phyloP scores from a whole-genome alignment of 441 rosid genomes.

The Mallotus japonicus region DNA sequence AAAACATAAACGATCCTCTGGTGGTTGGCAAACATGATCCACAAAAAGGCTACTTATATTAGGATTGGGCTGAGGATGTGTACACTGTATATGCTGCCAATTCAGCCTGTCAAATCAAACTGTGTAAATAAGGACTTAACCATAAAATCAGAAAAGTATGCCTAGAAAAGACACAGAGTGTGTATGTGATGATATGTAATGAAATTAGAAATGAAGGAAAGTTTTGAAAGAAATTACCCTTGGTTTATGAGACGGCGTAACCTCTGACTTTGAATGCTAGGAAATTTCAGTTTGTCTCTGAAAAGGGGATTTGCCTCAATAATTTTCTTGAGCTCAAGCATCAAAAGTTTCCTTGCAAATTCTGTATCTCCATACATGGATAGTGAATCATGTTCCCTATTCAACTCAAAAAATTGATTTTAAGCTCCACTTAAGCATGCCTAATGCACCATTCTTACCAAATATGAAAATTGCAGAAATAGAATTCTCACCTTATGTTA shows the following conservation, averaged over 20 bases:
- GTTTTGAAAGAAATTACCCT: conserved; percentile 32
- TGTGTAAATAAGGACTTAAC: conserved; percentile 23
- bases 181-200: no score
- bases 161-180: background rate
- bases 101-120: conserved; percentile 43
- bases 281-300: conserved; percentile 46
- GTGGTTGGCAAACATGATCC: conserved; percentile 50
- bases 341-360: conserved; percentile 40
- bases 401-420: conserved; percentile 13
- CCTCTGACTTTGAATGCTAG: conserved; percentile 43
- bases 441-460: background rate
- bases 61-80: conserved; percentile 45
- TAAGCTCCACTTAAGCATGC: conserved; percentile 6
- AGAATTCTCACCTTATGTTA: conserved; percentile 39
- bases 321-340: conserved; percentile 43
- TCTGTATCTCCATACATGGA: conserved; percentile 45
- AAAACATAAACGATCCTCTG: conserved; percentile 23
- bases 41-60: conserved; percentile 44
- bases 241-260: conserved; percentile 52
- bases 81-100: conserved; percentile 48
- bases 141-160: background rate
- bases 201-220: background rate
- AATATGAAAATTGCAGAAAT: background rate
- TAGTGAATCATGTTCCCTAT: conserved; percentile 51
- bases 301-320: conserved; percentile 53